Percentiles rank a stretch among this genome's conserved stretches.
phyloP scores from a whole-genome alignment of 768 basidiomycete species.

The Gymnopilus junonius region DNA sequence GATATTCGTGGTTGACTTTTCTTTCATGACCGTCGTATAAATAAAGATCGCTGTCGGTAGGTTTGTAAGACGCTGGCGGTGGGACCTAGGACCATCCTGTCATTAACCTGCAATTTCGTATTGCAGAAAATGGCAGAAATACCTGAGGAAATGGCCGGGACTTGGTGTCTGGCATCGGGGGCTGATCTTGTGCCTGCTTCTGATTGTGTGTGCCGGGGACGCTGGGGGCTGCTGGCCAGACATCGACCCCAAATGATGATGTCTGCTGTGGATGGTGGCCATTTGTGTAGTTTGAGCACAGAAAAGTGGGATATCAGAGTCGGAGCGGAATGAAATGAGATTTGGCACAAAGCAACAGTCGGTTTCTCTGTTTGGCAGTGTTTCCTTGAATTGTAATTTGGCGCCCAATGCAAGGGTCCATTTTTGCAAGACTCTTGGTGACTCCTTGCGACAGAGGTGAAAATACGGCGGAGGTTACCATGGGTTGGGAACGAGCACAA shows the following conservation, averaged over 20 bases:
- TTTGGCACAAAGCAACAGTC: neutral
- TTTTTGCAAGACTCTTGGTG: neutral
- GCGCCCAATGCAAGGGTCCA: conserved; percentile 11
- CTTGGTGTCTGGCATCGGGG: conserved; percentile 5
- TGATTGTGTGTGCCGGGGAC: neutral
- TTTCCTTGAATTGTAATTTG: conserved; percentile 12
- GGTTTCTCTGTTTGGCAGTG: conserved; percentile 18
- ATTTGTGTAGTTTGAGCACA: neutral
- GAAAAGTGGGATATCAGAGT: neutral
- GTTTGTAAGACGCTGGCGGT: conserved; percentile 63
- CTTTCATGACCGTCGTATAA: conserved; percentile 51
- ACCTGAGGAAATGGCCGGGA: conserved; percentile 15
- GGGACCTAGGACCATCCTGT: conserved; percentile 55
- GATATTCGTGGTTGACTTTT: conserved; percentile 76
- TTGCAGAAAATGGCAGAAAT: neutral
- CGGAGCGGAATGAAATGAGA: neutral
- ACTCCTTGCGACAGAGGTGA: neutral
- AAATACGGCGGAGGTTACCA: neutral
- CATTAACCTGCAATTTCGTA: neutral
- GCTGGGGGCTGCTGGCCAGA: neutral
- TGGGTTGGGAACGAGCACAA: neutral
- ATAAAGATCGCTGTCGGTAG: conserved; percentile 79
- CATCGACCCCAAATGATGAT: conserved; percentile 9
- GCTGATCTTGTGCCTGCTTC: conserved; percentile 1
- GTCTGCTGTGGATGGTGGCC: conserved; percentile 6